These are phyloP conservation scores for Neohortaea acidophila DNA, from an alignment of 495 filamentous ascomycete species.

Conservation along the genomic window DNA sequence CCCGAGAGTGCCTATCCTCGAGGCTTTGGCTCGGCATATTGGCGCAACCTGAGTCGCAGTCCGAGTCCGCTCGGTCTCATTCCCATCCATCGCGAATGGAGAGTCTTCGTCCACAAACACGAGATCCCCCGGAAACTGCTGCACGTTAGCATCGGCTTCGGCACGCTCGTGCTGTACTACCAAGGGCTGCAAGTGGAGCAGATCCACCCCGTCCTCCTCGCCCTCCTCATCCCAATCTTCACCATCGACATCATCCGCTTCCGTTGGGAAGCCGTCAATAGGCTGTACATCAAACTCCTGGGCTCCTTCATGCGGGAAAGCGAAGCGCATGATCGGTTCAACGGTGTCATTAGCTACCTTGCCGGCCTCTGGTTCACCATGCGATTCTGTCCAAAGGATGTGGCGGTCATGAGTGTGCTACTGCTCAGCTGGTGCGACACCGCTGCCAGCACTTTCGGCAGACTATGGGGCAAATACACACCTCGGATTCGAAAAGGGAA, in stretches of 20 bases:
- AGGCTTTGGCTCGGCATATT: conserved; percentile 34
- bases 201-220: conserved; percentile 71
- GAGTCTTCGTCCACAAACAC: conserved; percentile 54
- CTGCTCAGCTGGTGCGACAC: conserved; percentile 97
- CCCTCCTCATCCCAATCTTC: conserved; percentile 75
- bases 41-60: conserved; percentile 70
- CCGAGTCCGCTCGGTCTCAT: conserved; percentile 89
- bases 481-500: conserved; percentile 72
- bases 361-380: conserved; percentile 77
- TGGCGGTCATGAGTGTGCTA: conserved; percentile 76
- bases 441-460: conserved; percentile 82
- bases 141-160: conserved; percentile 90
- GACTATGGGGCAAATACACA: conserved; percentile 76
- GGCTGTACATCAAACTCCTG: conserved; percentile 65
- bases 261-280: conserved; percentile 64
- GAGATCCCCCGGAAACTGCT: conserved; percentile 62
- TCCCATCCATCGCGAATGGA: conserved; percentile 70
- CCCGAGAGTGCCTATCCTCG: conserved; percentile 34
- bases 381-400: conserved; percentile 79
- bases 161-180: conserved; percentile 70
- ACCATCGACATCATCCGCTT: conserved; percentile 70
- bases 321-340: conserved; percentile 70
- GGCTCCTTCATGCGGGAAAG: conserved; percentile 93
- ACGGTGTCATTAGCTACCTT: conserved; percentile 93
- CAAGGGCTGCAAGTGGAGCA: conserved; percentile 53